Evolutionary conservation across 495 filamentous ascomycete genomes (phyloP).

Genomic region (Elasticomyces elasticus): DNA sequence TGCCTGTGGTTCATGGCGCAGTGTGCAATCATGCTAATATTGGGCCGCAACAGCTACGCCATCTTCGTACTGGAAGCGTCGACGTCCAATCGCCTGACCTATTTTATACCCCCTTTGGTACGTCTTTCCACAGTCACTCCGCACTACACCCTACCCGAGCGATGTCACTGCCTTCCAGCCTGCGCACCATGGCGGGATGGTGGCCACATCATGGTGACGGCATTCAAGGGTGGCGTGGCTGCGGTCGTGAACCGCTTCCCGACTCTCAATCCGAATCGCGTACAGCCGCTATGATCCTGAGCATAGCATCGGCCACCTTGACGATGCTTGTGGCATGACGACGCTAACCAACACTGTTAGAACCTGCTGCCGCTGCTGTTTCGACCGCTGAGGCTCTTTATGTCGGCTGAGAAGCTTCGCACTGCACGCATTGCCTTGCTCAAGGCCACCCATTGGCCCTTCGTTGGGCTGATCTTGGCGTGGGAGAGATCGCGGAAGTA

Average conservation of each 20-base stretch:
- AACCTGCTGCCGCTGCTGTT: conserved; percentile 81
- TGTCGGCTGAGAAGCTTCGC: conserved; percentile 63
- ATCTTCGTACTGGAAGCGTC: conserved; percentile 35
- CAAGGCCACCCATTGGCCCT: conserved; percentile 58
- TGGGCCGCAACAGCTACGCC: conserved; percentile 26
- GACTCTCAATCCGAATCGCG: too few species aligned
- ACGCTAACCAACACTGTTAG: conserved; percentile 32
- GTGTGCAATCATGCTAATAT: conserved; percentile 15
- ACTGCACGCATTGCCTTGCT: conserved; percentile 66
- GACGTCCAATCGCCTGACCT: conserved; percentile 33
- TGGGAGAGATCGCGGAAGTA: conserved; percentile 40
- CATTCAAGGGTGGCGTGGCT: too few species aligned
- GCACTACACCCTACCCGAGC: not conserved
- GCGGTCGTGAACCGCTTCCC: too few species aligned
- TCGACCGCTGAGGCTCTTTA: conserved; percentile 68
- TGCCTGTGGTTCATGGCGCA: not conserved
- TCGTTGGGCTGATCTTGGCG: conserved; percentile 50
- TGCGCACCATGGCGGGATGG: not conserved
- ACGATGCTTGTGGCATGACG: too few species aligned
- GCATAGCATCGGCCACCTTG: too few species aligned
- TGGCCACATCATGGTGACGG: too few species aligned
- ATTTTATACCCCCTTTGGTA: conserved; percentile 34
- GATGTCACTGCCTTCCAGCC: not conserved
- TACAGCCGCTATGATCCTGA: too few species aligned
- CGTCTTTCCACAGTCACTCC: conserved; percentile 12